Evolutionary conservation across 2,329 filamentous ascomycete species (phyloP).

Genomic region (Pyricularia pennisetigena): DNA sequence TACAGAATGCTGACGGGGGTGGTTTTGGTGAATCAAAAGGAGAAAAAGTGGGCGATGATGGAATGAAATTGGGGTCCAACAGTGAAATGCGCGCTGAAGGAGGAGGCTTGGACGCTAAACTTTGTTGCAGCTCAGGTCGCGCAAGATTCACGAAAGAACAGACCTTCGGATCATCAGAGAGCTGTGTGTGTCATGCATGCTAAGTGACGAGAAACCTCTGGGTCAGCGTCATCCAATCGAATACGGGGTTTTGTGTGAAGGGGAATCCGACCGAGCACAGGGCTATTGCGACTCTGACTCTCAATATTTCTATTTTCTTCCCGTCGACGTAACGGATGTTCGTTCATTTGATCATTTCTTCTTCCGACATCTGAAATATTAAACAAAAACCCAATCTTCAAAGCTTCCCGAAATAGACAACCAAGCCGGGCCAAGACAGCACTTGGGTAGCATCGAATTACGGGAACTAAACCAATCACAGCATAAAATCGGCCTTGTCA

Average conservation of each 20-base stretch:
- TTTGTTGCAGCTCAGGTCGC: not conserved
- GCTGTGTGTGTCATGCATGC: not conserved
- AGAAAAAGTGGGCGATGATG: no score
- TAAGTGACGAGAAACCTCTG: not conserved
- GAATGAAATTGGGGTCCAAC: no score
- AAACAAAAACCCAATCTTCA: not conserved
- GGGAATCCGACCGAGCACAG: not conserved
- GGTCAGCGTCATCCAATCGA: not conserved
- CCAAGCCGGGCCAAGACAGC: not conserved
- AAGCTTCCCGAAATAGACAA: not conserved
- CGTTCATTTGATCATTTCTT: not conserved
- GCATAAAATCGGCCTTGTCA: not conserved
- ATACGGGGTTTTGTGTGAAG: not conserved
- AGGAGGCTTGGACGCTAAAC: not conserved
- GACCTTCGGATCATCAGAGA: not conserved
- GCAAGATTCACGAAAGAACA: not conserved
- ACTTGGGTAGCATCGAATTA: not conserved
- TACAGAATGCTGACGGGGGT: no score
- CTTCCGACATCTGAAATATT: not conserved
- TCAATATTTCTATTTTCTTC: no score
- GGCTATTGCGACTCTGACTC: not conserved
- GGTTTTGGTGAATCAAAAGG: not conserved
- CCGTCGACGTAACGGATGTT: no score
- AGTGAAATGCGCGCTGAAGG: no score
- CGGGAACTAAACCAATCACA: not conserved